phyloP scores from a whole-genome alignment of 1,284 basidiomycete genomes.

The Sanghuangporus baumii region DNA sequence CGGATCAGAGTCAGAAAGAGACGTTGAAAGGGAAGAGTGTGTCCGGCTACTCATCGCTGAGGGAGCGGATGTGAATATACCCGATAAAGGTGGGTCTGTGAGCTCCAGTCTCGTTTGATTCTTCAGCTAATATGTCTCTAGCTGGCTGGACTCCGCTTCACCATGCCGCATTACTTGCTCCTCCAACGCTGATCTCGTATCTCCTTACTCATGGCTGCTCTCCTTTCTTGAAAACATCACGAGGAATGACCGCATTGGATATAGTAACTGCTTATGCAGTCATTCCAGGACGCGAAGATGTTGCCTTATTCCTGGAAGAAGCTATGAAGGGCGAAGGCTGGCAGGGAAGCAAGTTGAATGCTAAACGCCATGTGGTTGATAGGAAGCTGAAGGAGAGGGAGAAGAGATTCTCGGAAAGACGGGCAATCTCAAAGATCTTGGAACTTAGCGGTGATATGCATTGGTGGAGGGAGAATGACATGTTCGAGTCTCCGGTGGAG shows the following conservation, averaged over 20 bases:
- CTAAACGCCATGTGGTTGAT: constrained; percentile 50
- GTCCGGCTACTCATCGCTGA: constrained; percentile 76
- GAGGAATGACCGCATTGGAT: constrained; percentile 79
- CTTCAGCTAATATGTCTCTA: constrained; percentile 26
- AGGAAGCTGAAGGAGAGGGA: constrained; percentile 51
- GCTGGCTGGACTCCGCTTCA: constrained; percentile 96
- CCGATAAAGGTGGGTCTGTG: constrained; percentile 56
- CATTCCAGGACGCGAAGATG: constrained; percentile 74
- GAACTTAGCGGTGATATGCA: constrained; percentile 38
- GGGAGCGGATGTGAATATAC: constrained; percentile 61
- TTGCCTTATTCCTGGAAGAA: constrained; percentile 74
- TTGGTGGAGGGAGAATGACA: constrained; percentile 59
- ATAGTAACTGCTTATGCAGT: constrained; percentile 77
- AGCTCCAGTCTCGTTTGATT: constrained; percentile 5
- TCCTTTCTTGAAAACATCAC: constrained; percentile 66
- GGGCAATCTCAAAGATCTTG: constrained; percentile 50
- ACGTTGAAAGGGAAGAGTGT: constrained; percentile 83
- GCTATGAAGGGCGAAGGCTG: constrained; percentile 75
- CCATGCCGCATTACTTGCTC: constrained; percentile 84
- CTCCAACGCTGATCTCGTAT: constrained; percentile 88
- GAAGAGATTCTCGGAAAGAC: constrained; percentile 45
- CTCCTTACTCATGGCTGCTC: constrained; percentile 90
- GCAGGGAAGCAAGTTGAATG: constrained; percentile 65
- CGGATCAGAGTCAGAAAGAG: constrained; percentile 74
- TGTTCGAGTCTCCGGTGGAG: constrained; percentile 29